Conservation (phyloP, 345 rosid species). For the Erysimum cheiranthoides region DNA sequence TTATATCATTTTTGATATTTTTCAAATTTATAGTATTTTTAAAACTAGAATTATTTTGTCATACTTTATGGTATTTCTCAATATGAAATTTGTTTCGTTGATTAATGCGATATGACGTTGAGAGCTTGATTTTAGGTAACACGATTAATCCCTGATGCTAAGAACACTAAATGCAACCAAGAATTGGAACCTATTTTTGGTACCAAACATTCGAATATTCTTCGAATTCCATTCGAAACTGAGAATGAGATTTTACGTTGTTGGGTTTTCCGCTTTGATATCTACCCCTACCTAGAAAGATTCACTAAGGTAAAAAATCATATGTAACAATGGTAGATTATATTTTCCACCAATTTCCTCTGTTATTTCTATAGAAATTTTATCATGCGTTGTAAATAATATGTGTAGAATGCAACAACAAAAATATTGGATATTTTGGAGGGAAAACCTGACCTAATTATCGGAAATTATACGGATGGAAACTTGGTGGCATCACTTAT, state of each 20-base stretch:
- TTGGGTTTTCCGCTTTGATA: slow-evolving; percentile 91
- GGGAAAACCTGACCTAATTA: slow-evolving; percentile 83
- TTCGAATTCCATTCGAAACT: slow-evolving; percentile 72
- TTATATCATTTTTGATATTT: no score
- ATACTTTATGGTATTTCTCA: background rate
- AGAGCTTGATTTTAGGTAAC: slow-evolving; percentile 58
- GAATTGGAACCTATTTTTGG: slow-evolving; percentile 67
- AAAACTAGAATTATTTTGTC: background rate
- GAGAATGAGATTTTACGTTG: slow-evolving; percentile 61
- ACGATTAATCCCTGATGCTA: slow-evolving; percentile 79
- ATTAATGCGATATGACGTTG: background rate
- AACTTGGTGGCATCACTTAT: slow-evolving; percentile 86
- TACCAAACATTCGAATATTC: slow-evolving; percentile 68
- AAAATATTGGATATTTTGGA: slow-evolving; percentile 73
- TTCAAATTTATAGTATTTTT: background rate
- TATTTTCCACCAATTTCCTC: background rate
- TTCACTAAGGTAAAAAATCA: slow-evolving; percentile 61
- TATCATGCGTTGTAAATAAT: background rate
- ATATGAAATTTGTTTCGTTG: background rate
- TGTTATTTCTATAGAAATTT: background rate
- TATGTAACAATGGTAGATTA: background rate
- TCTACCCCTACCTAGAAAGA: slow-evolving; percentile 82
- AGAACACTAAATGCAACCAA: slow-evolving; percentile 80
- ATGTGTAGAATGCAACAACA: slow-evolving; percentile 65
- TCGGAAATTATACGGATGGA: slow-evolving; percentile 93